Conservation (phyloP, 495 filamentous ascomycete species). For the Hypoxylon rickii region DNA sequence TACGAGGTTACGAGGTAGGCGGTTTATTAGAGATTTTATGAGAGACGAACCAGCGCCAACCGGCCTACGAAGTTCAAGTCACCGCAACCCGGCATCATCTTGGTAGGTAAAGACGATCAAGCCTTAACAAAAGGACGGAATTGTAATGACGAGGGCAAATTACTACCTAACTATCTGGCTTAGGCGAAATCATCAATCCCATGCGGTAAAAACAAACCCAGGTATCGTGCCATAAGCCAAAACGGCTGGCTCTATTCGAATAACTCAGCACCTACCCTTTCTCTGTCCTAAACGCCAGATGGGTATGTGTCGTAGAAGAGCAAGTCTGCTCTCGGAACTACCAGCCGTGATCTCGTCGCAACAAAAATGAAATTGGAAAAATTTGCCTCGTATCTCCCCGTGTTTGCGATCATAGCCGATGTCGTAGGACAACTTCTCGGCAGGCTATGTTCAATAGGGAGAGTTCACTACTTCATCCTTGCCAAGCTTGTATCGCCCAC, state of each 20-base stretch:
- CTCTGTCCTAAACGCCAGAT: slow-evolving; percentile 21
- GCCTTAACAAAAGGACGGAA: too few relatives aligned
- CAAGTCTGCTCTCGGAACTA: slow-evolving; percentile 2
- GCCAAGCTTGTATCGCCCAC: slow-evolving; percentile 62
- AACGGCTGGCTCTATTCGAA: slow-evolving; percentile 1
- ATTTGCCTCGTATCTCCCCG: too few relatives aligned
- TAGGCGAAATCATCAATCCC: slow-evolving; percentile 13
- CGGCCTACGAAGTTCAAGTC: too few relatives aligned
- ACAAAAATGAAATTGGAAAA: not conserved
- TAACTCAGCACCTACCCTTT: slow-evolving; percentile 9
- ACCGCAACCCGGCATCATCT: too few relatives aligned
- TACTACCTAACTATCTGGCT: slow-evolving; percentile 22
- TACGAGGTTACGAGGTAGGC: too few relatives aligned
- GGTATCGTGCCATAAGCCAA: slow-evolving; percentile 34
- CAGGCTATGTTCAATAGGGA: slow-evolving; percentile 73
- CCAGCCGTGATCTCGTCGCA: slow-evolving; percentile 7
- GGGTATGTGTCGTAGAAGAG: slow-evolving; percentile 27
- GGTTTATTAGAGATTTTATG: too few relatives aligned
- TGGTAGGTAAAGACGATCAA: too few relatives aligned
- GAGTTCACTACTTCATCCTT: slow-evolving; percentile 83
- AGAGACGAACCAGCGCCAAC: too few relatives aligned
- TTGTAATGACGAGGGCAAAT: too few relatives aligned
- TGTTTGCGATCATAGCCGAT: too few relatives aligned
- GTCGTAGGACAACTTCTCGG: too few relatives aligned
- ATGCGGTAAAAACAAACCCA: not conserved